Evolutionary conservation across 2,329 filamentous ascomycete genomes (phyloP).

Genomic region (Calcarisporium arbuscula): DNA sequence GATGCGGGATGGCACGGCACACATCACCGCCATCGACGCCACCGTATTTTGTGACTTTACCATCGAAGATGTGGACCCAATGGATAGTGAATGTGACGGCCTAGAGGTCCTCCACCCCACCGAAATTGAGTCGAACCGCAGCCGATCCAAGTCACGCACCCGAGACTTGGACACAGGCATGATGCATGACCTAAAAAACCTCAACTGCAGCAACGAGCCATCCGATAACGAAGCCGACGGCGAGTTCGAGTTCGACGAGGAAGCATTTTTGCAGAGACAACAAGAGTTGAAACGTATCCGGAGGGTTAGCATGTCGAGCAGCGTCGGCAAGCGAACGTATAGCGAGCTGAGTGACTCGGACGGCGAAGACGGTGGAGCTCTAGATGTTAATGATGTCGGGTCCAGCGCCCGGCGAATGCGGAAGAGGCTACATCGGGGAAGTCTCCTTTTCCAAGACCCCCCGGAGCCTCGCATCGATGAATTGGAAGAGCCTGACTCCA

Average conservation of each 20-base stretch:
- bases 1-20: slow-evolving; percentile 10
- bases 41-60: slow-evolving; percentile 24
- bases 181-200: slow-evolving; percentile 37
- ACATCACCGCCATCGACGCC: slow-evolving; percentile 12
- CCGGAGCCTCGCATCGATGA: slow-evolving; percentile 46
- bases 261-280: slow-evolving; percentile 34
- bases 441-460: slow-evolving; percentile 43
- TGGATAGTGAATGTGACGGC: slow-evolving; percentile 38
- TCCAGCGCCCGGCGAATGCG: slow-evolving; percentile 42
- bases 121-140: slow-evolving; percentile 40
- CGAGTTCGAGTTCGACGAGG: slow-evolving; percentile 29
- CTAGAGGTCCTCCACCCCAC: slow-evolving; percentile 36
- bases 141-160: slow-evolving; percentile 31
- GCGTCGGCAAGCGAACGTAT: slow-evolving; percentile 48
- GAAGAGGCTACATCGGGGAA: slow-evolving; percentile 40
- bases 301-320: slow-evolving; percentile 46
- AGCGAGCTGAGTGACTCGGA: slow-evolving; percentile 48
- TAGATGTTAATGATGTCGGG: slow-evolving; percentile 36
- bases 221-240: slow-evolving; percentile 29
- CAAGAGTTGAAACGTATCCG: slow-evolving; percentile 37
- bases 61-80: slow-evolving; percentile 41
- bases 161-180: slow-evolving; percentile 35
- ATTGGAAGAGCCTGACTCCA: slow-evolving; percentile 45
- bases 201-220: slow-evolving; percentile 36
- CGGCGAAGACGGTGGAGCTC: slow-evolving; percentile 29